Percentiles rank a stretch among this genome's conserved stretches.
Evolutionary conservation across 176 grass and related monocot species (phyloP).

Genomic region (Triticum dicoccoides): DNA sequence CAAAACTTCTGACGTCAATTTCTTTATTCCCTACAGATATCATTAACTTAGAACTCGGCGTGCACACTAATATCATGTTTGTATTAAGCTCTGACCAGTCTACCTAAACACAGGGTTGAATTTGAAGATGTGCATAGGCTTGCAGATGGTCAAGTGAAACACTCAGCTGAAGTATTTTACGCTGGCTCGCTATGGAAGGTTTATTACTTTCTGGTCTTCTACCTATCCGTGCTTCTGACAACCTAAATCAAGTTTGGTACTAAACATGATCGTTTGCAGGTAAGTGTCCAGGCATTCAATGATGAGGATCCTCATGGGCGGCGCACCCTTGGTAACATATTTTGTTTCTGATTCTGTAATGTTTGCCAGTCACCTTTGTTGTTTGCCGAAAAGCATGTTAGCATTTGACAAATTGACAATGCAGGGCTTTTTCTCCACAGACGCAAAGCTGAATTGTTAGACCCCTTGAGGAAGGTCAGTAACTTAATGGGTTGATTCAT

Average conservation of each 20-base stretch:
- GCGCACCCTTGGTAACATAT: constrained; percentile 81
- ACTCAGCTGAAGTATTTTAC: constrained; percentile 97
- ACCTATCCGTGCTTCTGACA: constrained; percentile 15
- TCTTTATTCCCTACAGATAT: not conserved
- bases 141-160: constrained; percentile 86
- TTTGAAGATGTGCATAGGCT: constrained; percentile 96
- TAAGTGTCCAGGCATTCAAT: constrained; percentile 97
- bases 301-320: constrained; percentile 98
- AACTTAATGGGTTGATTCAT: constrained; percentile 10
- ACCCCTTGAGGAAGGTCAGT: constrained; percentile 84
- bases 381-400: not conserved
- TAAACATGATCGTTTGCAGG: constrained; percentile 40
- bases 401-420: constrained; percentile 13
- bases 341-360: constrained; percentile 11
- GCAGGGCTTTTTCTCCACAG: constrained; percentile 93
- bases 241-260: constrained; percentile 10
- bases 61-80: constrained; percentile 3
- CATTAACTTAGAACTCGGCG: constrained; percentile 1
- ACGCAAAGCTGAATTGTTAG: constrained; percentile 80
- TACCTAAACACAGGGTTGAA: constrained; percentile 61
- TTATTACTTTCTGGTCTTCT: constrained; percentile 20
- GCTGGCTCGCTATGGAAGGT: constrained; percentile 98
- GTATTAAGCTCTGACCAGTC: constrained; percentile 26
- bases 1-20: constrained; percentile 6
- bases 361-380: not conserved